These are phyloP conservation scores for Hypsizygus ulmarius DNA, from an alignment of 1,284 basidiomycete species.

Conservation along the genomic window DNA sequence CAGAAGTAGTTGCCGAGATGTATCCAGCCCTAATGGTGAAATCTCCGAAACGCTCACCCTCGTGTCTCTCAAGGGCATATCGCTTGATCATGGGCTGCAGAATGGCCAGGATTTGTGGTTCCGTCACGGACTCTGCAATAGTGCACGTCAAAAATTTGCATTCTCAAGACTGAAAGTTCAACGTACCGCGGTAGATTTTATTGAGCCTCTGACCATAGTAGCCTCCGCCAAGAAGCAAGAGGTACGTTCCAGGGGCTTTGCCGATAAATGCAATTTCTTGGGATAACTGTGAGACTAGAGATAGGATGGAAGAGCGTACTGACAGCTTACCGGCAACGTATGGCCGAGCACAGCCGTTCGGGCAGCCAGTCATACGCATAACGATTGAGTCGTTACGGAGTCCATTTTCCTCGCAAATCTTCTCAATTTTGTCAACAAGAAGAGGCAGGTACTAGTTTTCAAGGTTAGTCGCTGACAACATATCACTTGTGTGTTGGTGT, in stretches of 20 bases:
- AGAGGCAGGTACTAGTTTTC: constrained; percentile 80
- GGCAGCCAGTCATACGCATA: constrained; percentile 98
- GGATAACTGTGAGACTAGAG: constrained; percentile 4
- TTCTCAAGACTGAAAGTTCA: not conserved
- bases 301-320: not conserved
- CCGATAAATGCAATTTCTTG: constrained; percentile 94
- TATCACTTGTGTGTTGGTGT: not conserved
- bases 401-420: constrained; percentile 91
- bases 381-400: constrained; percentile 92
- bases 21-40: constrained; percentile 89
- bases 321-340: constrained; percentile 74
- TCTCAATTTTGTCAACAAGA: constrained; percentile 94
- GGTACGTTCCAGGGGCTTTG: constrained; percentile 91
- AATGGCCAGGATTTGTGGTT: constrained; percentile 92
- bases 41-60: constrained; percentile 96
- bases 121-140: constrained; percentile 79
- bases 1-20: constrained; percentile 75
- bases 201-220: constrained; percentile 92
- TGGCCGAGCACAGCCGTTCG: constrained; percentile 93
- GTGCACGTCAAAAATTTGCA: not conserved
- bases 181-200: constrained; percentile 83
- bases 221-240: constrained; percentile 95
- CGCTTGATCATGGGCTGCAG: constrained; percentile 90
- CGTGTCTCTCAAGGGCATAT: constrained; percentile 84
- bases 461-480: not conserved